Evolutionary conservation across 169 alveolate species (phyloP).

Genomic region (Eimeria acervulina): DNA sequence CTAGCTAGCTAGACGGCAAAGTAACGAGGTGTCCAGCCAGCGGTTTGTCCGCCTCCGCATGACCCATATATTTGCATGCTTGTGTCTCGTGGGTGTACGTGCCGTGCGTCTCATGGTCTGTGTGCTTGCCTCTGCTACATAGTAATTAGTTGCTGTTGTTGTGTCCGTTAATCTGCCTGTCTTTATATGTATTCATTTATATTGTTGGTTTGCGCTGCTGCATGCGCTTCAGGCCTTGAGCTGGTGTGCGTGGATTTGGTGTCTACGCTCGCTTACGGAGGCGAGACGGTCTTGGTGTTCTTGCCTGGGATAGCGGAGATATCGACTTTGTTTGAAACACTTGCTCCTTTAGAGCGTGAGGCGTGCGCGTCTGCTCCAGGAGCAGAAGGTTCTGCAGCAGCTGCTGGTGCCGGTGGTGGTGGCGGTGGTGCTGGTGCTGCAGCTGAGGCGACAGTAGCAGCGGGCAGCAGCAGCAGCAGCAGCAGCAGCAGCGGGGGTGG

Average conservation of each 20-base stretch:
- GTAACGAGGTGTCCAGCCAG: neutral
- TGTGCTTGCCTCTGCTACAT: no score
- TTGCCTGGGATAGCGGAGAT: constrained; percentile 88
- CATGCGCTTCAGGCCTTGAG: constrained; percentile 26
- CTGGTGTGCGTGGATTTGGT: constrained; percentile 43
- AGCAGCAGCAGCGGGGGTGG: no score
- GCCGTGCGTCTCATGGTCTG: no score
- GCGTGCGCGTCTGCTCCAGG: neutral
- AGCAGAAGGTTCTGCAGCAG: neutral
- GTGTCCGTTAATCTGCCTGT: no score
- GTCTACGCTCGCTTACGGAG: constrained; percentile 60
- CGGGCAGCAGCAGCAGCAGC: constrained; percentile 13
- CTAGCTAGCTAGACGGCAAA: neutral
- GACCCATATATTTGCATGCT: no score
- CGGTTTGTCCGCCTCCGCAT: no score
- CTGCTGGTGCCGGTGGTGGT: constrained; percentile 4
- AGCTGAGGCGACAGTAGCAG: no score
- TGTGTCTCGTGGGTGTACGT: no score
- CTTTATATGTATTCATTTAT: no score
- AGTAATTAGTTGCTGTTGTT: no score
- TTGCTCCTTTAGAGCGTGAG: constrained; percentile 42
- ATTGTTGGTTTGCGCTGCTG: neutral
- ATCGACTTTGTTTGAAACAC: constrained; percentile 82
- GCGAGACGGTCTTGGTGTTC: constrained; percentile 84
- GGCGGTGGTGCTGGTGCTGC: neutral